A percentile compares a stretch with the other conserved stretches of the same genome.
Evolutionary conservation across 129 eudicot genomes (phyloP).

Genomic region (Saussurea involucrata): DNA sequence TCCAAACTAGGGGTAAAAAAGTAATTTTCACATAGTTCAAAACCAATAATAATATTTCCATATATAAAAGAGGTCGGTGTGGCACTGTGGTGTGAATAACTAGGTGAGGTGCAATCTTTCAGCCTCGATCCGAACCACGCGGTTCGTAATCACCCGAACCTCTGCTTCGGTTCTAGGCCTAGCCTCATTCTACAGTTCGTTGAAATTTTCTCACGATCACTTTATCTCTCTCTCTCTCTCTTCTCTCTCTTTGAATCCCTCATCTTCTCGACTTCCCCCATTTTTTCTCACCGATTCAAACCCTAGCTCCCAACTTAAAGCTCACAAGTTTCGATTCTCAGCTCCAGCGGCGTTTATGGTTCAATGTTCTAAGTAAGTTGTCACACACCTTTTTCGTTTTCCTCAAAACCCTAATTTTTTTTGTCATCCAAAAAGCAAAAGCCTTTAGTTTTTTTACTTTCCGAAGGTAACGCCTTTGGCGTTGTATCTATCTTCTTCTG

Average conservation of each 20-base stretch:
- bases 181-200: constrained; percentile 52
- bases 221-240: constrained; percentile 46
- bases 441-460: constrained; percentile 21
- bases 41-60: background rate
- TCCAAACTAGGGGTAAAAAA: background rate
- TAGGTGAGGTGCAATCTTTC: constrained; percentile 10
- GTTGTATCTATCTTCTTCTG: background rate
- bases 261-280: constrained; percentile 40
- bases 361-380: constrained; percentile 37
- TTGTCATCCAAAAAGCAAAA: constrained; percentile 15
- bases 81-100: background rate
- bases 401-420: constrained; percentile 51
- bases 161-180: constrained; percentile 33
- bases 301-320: constrained; percentile 34
- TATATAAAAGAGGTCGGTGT: background rate
- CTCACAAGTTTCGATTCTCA: constrained; percentile 25
- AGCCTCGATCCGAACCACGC: constrained; percentile 24
- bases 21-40: background rate
- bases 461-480: constrained; percentile 2
- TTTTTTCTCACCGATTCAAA: constrained; percentile 51
- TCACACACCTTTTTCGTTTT: constrained; percentile 7
- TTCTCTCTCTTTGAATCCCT: constrained; percentile 25
- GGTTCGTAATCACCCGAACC: constrained; percentile 36
- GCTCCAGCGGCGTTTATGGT: constrained; percentile 12
- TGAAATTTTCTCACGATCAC: constrained; percentile 66